Percentiles rank a stretch among this genome's conserved stretches.
Evolutionary conservation across 2,329 filamentous ascomycete species (phyloP).

Genomic region (Parastagonospora avenae): DNA sequence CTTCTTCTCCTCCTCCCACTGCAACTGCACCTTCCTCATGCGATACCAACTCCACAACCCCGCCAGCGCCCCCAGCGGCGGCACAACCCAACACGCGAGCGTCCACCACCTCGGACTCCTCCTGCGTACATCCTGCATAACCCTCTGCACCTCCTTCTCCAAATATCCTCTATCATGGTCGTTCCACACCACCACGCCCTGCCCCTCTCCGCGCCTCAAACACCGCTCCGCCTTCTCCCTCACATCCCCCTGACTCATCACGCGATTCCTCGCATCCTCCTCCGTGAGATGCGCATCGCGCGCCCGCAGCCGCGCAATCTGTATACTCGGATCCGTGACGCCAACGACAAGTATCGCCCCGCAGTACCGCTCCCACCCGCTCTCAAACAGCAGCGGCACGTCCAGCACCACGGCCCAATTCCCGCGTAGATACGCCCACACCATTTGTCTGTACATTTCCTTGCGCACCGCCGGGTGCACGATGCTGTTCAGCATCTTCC

Average conservation of each 20-base stretch:
- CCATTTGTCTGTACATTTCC: slow-evolving; percentile 77
- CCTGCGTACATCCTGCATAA: slow-evolving; percentile 66
- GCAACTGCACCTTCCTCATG: slow-evolving; percentile 71
- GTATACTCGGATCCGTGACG: slow-evolving; percentile 76
- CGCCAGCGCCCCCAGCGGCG: slow-evolving; percentile 72
- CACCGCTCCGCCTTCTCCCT: slow-evolving; percentile 79
- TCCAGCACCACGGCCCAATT: slow-evolving; percentile 91
- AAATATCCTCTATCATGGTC: slow-evolving; percentile 76
- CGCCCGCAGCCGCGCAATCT: slow-evolving; percentile 77
- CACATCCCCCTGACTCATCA: slow-evolving; percentile 85
- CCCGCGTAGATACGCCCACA: slow-evolving; percentile 75
- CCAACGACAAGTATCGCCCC: slow-evolving; percentile 86
- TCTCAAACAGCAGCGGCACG: slow-evolving; percentile 90
- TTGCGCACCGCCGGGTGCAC: slow-evolving; percentile 88
- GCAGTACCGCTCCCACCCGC: slow-evolving; percentile 81
- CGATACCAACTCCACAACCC: slow-evolving; percentile 74
- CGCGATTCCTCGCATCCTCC: slow-evolving; percentile 88
- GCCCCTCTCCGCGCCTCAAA: slow-evolving; percentile 64
- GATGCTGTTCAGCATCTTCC: slow-evolving; percentile 81
- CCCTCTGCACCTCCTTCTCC: slow-evolving; percentile 67
- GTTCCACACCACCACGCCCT: slow-evolving; percentile 88
- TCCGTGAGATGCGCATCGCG: slow-evolving; percentile 77
- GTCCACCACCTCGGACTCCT: slow-evolving; percentile 83
- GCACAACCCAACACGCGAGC: slow-evolving; percentile 69
- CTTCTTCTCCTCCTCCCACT: slow-evolving; percentile 67